Base-by-base conservation (phyloP, 2,329 filamentous ascomycete genomes). In the Colletotrichum falcatum region DNA sequence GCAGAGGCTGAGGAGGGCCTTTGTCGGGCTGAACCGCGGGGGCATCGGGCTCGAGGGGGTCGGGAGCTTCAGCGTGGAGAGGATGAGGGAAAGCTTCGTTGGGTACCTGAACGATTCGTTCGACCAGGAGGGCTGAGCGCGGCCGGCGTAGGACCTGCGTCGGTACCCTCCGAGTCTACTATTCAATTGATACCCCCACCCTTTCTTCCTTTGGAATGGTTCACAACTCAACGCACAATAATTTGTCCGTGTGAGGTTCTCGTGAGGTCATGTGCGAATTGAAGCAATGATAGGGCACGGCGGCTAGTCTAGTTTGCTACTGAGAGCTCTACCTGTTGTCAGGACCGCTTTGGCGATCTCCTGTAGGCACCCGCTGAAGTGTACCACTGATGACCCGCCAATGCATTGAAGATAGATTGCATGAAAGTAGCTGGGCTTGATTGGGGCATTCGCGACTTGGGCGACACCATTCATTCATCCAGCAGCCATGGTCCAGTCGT, bases 1-100 rank as follows among this genome's bases (percentile, higher is more conserved):
- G 74, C 94, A 97, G 81, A 86, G 94, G 73, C 82, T 95, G 74
- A 86, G 94, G 70, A 87, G 94, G 75, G 92, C 94, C 59, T 97
- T 93, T 81, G 90, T 95, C 75, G 88, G 86, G 6, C 79, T 97
- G 78, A 95, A 95, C 75, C 85, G 94, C 61, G 94, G 82, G 76
- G 92, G 85, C 77, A 94, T 88, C 70, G 89, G 83, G 56, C 81
- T 85, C 66, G 88, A 90, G 74, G 82, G 80, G 1, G 85, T 89
- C 3, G 86, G 86, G 1, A 88, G 85, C 73, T 81, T 89, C 78
- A 83, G 82, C 7, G 85, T 84, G 2, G 83, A 83, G 35, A 85
- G 88, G 74, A 84, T 92, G 75, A 84, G 86, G 71, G 87, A 89
- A 77, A 87, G 86, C 42, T 92, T 92, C 77, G 89, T 91, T 39